These are phyloP conservation scores for Geranomyces variabilis DNA, from an alignment of 192 early-diverging fungal species.

Conservation along the genomic window DNA sequence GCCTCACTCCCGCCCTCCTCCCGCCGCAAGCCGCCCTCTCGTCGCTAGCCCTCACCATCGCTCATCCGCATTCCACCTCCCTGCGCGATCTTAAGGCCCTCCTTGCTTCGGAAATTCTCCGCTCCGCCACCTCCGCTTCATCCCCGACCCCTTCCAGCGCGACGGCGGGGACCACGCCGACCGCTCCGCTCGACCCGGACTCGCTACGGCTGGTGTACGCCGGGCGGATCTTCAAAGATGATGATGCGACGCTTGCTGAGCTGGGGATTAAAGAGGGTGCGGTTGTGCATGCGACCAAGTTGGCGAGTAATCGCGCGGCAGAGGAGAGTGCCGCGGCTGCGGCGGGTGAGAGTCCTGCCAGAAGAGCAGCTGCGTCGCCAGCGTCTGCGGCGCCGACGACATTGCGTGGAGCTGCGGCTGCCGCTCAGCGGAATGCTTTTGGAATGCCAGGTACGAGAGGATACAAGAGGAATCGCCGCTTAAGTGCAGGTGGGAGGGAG, in stretches of 20 bases:
- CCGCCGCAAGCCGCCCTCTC: neutral
- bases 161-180: neutral
- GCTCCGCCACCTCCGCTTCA: neutral
- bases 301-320: conserved; percentile 12
- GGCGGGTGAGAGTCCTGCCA: neutral
- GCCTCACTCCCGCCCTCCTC: conserved; percentile 13
- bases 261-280: conserved; percentile 76
- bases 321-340: conserved; percentile 13
- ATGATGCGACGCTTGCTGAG: conserved; percentile 59
- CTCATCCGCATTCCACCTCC: conserved; percentile 6
- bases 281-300: conserved; percentile 81
- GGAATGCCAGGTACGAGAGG: conserved; percentile 20
- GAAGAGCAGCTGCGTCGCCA: neutral
- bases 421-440: conserved; percentile 19
- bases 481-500: neutral
- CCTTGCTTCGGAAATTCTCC: neutral
- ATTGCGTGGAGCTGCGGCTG: too few relatives aligned
- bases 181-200: conserved; percentile 42
- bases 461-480: too few relatives aligned
- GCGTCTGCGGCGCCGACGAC: neutral
- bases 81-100: conserved; percentile 16
- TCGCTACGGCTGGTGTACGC: conserved; percentile 81
- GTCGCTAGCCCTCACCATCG: neutral
- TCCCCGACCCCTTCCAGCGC: neutral
- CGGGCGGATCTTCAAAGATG: conserved; percentile 85